These are phyloP conservation scores for Neurospora crassa DNA, from an alignment of 2,329 filamentous ascomycete species.

Conservation along the genomic window DNA sequence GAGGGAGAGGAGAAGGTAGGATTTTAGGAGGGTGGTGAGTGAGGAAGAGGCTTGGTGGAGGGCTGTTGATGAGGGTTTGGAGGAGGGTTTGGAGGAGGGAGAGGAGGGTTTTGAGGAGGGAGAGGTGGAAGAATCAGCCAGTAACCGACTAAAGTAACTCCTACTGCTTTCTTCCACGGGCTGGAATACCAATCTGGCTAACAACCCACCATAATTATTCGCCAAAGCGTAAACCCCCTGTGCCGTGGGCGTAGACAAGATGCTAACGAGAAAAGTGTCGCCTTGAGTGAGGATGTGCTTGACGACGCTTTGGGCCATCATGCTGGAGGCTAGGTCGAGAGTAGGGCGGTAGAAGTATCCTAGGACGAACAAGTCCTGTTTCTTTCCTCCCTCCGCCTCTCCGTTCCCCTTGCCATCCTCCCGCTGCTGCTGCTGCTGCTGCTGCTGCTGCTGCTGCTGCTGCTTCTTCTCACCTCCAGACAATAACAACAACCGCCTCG, in stretches of 20 bases:
- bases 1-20: slow-evolving; percentile 67
- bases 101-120: slow-evolving; percentile 7
- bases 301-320: slow-evolving; percentile 79
- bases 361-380: slow-evolving; percentile 43
- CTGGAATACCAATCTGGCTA: slow-evolving; percentile 85
- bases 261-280: slow-evolving; percentile 78
- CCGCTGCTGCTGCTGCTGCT: too few relatives aligned
- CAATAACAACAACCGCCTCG: slow-evolving; percentile 29
- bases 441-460: too few relatives aligned
- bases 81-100: slow-evolving; percentile 3
- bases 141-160: slow-evolving; percentile 76
- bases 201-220: slow-evolving; percentile 85
- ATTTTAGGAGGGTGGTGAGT: slow-evolving; percentile 54
- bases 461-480: not conserved
- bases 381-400: not conserved
- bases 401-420: not conserved
- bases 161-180: slow-evolving; percentile 91
- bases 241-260: slow-evolving; percentile 64
- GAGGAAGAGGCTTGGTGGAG: slow-evolving; percentile 22
- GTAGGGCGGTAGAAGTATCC: slow-evolving; percentile 61
- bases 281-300: slow-evolving; percentile 94
- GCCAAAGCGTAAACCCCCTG: slow-evolving; percentile 91
- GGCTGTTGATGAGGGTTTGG: slow-evolving; percentile 9
- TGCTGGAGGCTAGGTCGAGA: slow-evolving; percentile 63
- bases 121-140: slow-evolving; percentile 35